Evolutionary conservation across 2,329 filamentous ascomycete species (phyloP), one percentile per base, ranked within the genome.

Genomic region (Aphanocladium album): DNA sequence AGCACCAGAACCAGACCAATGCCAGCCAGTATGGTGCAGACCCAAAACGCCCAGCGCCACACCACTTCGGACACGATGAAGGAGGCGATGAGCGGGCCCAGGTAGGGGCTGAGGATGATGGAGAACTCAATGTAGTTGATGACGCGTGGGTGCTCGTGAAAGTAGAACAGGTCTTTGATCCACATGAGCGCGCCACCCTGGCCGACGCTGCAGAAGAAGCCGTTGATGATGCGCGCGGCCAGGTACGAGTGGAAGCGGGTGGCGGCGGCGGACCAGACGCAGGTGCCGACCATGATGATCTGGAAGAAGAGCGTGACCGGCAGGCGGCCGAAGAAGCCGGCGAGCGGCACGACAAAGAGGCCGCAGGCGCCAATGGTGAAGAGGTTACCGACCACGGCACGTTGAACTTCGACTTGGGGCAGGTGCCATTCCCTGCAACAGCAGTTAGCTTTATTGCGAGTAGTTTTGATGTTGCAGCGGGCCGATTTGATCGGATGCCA

Each of bases 81-180:
- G 11, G 79, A 77, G 5, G 72, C 71, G 14, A 80, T 66, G 2
- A 79, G 68, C 0, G 79, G 79, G 1, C 78, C 78, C 62, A 76
- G 67, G 65, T 78, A 83, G 57, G 74, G 80, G 17, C 71, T 73
- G 12, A 75, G 68, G 57, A 77, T 69, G 65, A 77, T 74, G 61
- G 75, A 72, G 3, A 72, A 69, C 17, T 76, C 77, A 78, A 78
- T 80, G 41, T 81, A 70, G 54, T 78, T 78, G 62, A 80, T 80
- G 67, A 81, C 80, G 23, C 78, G 70, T 1, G 79, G 78, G 39
- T 80, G 73, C 63, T 85, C 78, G 64, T 86, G 83, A 69, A 84
- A 83, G 72, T 83, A 85, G 73, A 83, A 86, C 61, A 84, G 76
- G 68, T 86, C 83, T 58, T 83, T 79, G 67, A 83, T 79, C 66